Conservation (phyloP, 1,139 yeast species). For the Pneumocystis oryctolagi region DNA sequence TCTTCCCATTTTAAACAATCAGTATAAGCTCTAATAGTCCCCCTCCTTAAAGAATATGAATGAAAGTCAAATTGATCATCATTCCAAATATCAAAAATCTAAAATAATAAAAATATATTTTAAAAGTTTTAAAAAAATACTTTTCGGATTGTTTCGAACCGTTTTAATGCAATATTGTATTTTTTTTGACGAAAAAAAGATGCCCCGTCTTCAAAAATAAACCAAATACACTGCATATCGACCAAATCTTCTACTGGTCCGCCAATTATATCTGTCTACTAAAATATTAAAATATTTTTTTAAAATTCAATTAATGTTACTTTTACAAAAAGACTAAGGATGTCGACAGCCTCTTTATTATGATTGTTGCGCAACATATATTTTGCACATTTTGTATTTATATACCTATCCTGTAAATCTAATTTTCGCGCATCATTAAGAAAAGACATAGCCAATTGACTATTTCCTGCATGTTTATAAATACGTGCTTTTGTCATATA, state of each 20-base stretch:
- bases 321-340: constrained; percentile 68
- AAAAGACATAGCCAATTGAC: constrained; percentile 44
- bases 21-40: constrained; percentile 73
- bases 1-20: constrained; percentile 75
- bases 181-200: constrained; percentile 42
- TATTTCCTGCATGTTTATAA: constrained; percentile 52
- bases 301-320: not conserved
- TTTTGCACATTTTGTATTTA: constrained; percentile 77
- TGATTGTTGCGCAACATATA: constrained; percentile 69
- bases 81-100: constrained; percentile 44
- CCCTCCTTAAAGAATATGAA: constrained; percentile 77
- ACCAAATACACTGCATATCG: constrained; percentile 86
- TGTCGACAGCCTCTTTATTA: constrained; percentile 59
- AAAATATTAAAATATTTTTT: not conserved
- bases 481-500: constrained; percentile 70
- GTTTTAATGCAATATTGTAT: constrained; percentile 60
- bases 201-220: constrained; percentile 58
- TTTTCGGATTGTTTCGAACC: constrained; percentile 53
- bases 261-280: constrained; percentile 45
- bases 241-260: constrained; percentile 82
- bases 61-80: constrained; percentile 92
- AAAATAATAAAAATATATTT: constrained; percentile 21
- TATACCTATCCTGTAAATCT: constrained; percentile 80
- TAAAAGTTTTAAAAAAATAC: not conserved
- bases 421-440: constrained; percentile 60